A percentile compares a stretch with the other conserved stretches of the same genome.
Conservation (phyloP, 2,329 filamentous ascomycete species). For the Rosellinia necatrix region DNA sequence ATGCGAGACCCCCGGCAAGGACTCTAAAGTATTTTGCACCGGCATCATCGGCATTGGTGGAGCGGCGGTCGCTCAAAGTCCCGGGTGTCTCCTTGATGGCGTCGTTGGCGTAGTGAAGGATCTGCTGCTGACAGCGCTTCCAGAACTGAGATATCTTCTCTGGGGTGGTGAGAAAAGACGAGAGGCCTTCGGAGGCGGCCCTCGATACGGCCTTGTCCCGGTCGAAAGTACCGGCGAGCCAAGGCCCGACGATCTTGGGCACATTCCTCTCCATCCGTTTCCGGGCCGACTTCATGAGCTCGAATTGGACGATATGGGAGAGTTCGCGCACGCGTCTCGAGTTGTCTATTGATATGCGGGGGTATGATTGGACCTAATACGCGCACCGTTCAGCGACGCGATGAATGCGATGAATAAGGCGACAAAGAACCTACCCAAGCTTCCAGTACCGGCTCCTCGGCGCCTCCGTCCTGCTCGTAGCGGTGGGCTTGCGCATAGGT, state of each 20-base stretch:
- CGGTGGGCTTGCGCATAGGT: slow-evolving; percentile 61
- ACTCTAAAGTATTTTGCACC: slow-evolving; percentile 85
- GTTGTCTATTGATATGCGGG: slow-evolving; percentile 87
- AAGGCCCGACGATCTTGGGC: slow-evolving; percentile 79
- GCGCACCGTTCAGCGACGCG: slow-evolving; percentile 18
- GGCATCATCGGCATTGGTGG: slow-evolving; percentile 81
- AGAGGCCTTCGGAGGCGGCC: slow-evolving; percentile 77
- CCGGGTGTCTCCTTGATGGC: slow-evolving; percentile 79
- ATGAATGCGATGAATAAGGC: background rate
- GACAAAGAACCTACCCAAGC: slow-evolving; percentile 70
- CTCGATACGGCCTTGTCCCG: slow-evolving; percentile 76
- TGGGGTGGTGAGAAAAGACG: slow-evolving; percentile 74
- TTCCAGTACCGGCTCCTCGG: slow-evolving; percentile 83
- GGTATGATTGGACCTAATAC: slow-evolving; percentile 78
- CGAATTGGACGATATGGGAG: slow-evolving; percentile 74
- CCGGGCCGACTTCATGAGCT: slow-evolving; percentile 65
- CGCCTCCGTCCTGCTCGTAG: slow-evolving; percentile 60
- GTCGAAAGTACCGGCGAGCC: slow-evolving; percentile 89
- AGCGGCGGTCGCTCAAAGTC: slow-evolving; percentile 87
- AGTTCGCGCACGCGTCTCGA: slow-evolving; percentile 86
- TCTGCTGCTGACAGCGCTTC: slow-evolving; percentile 78
- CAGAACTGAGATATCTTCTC: slow-evolving; percentile 81
- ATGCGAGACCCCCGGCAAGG: slow-evolving; percentile 57
- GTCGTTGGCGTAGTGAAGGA: slow-evolving; percentile 80
- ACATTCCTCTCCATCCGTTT: slow-evolving; percentile 85